phyloP scores from a whole-genome alignment of 257 asterid species.

The Solanum medicagineum region DNA sequence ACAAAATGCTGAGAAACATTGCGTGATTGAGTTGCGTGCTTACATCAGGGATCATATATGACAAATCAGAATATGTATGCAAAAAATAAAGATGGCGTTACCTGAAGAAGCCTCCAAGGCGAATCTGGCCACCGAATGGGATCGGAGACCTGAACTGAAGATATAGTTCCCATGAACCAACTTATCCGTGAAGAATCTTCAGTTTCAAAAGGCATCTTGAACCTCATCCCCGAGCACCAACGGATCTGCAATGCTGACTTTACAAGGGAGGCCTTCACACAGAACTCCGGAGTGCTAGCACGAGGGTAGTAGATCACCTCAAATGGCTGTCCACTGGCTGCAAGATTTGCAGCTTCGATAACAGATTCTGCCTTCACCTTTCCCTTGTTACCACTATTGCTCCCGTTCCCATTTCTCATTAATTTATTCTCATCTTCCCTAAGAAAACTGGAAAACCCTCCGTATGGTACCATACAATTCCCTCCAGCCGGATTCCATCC shows the following conservation, averaged over 20 bases:
- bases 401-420: constrained; percentile 14
- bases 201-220: constrained; percentile 90
- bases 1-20: background rate
- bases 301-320: constrained; percentile 89
- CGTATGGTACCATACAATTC: constrained; percentile 35
- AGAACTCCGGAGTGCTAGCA: constrained; percentile 87
- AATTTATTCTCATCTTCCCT: constrained; percentile 47
- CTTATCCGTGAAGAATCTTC: constrained; percentile 94
- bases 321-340: constrained; percentile 57
- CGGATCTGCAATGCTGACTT: constrained; percentile 52
- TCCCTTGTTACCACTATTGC: constrained; percentile 24
- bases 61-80: background rate
- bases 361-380: constrained; percentile 62
- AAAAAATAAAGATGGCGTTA: constrained; percentile 3
- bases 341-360: constrained; percentile 62
- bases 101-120: constrained; percentile 98
- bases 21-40: background rate
- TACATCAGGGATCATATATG: background rate
- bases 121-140: constrained; percentile 93
- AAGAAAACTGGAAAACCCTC: constrained; percentile 53
- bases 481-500: constrained; percentile 57
- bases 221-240: constrained; percentile 93
- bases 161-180: constrained; percentile 94
- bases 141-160: constrained; percentile 69
- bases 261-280: constrained; percentile 66